Base-by-base conservation (phyloP, 306 rosid genomes). In the Malus fusca region DNA sequence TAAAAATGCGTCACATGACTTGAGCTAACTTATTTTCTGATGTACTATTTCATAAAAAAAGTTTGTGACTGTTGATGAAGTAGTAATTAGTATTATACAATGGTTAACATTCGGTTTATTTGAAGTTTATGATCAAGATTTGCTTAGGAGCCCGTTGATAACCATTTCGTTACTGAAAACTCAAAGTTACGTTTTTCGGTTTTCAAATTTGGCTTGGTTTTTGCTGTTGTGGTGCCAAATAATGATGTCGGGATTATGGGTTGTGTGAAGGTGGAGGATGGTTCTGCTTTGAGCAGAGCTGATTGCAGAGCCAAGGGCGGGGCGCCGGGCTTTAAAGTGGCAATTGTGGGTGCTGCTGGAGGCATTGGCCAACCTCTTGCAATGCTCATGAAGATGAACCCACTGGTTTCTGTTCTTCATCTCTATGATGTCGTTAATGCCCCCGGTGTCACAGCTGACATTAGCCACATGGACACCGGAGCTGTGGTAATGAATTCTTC, bases 381-480 rank as follows among this genome's bases (percentile, higher is more conserved):
- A 56, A 70, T 96, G 91, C 82, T 92, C 66, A 83, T 96, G 96
- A 96, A 96, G 92, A 96, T 96, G 19, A 96, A 96, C 26, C 99
- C 99, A 40, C 76, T 90, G 52, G 97, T 96, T 68, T 92, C 99
- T 0, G 88, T 88, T 83, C 98, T 96, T 82, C 99, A 96, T 87
- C 99, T 96, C 37, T 96, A 96, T 67, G 99, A 96, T 77, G 99
- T 92, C 26, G 98, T 89, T 42, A 96, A 96, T 66, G 31, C 97
- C 68, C 99, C 99, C 11, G 99, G 99, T 42, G 98, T 92, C 78
- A 96, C 99, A 2, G 96, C 97, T 78, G 99, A 96, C 82, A 84
- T 96, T 78, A 89, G 98, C 69, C 99, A 96, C 83, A 92, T 92
- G 92, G 99, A 92, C 79, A 90, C 99, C 48, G 96, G 93, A 75